Evolutionary conservation across 176 grass and related monocot species (phyloP), one percentile per base, ranked within the genome.

Genomic region (Elymus sibiricus): DNA sequence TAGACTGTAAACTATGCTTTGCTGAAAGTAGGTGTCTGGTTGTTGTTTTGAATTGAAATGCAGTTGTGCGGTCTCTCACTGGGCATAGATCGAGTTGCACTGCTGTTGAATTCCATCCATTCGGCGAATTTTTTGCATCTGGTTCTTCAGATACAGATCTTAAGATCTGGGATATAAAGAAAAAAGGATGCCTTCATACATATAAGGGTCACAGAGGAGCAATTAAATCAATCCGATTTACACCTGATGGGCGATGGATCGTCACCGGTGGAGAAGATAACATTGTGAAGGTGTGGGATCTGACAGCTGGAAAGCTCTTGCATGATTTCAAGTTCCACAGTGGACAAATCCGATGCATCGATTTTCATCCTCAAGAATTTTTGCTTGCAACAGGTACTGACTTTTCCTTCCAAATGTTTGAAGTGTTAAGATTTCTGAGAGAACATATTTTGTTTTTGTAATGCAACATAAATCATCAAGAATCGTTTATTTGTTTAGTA

Each of bases 111-210:
- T 99, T 99, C 87, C 97, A 99, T 87, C 97, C 97, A 64, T 99
- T 99, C 26, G 97, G 97, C 5, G 97, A 99, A 74, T 99, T 99
- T 78, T 99, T 99, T 80, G 94, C 97, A 64, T 99, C 97, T 46
- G 94, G 97, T 85, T 99, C 97, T 34, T 92, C 76, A 71, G 97
- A 98, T 89, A 94, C 92, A 38, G 92, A 99, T 88, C 97, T 99
- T 58, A 96, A 96, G 86, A 94, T 99, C 79, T 99, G 94, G 97
- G 94, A 99, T 82, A 99, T 99, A 84, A 99, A 90, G 88, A 99
- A 99, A 85, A 99, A 99, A 82, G 97, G 94, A 74, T 99, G 90
- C 88, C 92, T 99, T 82, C 94, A 99, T 83, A 96, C 97, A 47
- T 98, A 98, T 69, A 91, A 90, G 77, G 97, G 97, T 84, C 97